These are phyloP conservation scores for Vararia minispora DNA, from an alignment of 768 basidiomycete genomes.

Conservation along the genomic window DNA sequence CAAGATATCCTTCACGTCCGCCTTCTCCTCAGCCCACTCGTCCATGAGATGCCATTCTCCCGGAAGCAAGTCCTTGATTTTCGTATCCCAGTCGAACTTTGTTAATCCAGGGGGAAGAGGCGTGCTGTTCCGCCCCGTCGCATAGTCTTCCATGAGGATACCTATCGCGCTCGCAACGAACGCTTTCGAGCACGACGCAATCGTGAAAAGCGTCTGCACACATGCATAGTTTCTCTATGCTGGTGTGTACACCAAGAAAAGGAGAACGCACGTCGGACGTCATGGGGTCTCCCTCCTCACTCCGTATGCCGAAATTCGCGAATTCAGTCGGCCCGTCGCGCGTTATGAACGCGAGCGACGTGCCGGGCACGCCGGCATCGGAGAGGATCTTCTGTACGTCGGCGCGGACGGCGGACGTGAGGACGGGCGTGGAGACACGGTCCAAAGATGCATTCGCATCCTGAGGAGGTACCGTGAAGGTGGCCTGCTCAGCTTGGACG, in stretches of 20 bases:
- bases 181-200: slow-evolving; percentile 28
- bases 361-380: slow-evolving; percentile 1
- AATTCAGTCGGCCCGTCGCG: slow-evolving; percentile 18
- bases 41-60: slow-evolving; percentile 30
- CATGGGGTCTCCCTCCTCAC: slow-evolving; percentile 23
- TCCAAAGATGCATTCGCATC: background rate
- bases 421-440: background rate
- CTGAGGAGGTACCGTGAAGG: no score
- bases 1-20: slow-evolving; percentile 26
- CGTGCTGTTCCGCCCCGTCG: slow-evolving; percentile 23
- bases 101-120: slow-evolving; percentile 21
- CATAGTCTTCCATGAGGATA: slow-evolving; percentile 31
- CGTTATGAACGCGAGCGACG: slow-evolving; percentile 1
- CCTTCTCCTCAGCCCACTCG: slow-evolving; percentile 26
- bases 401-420: background rate
- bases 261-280: slow-evolving; percentile 22
- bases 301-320: slow-evolving; percentile 24
- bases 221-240: background rate
- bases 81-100: slow-evolving; percentile 26
- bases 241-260: background rate
- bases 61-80: slow-evolving; percentile 24
- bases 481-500: no score
- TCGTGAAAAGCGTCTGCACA: slow-evolving; percentile 26
- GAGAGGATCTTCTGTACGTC: background rate
- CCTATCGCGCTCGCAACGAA: slow-evolving; percentile 29